These are phyloP conservation scores for Rosa multiflora DNA, from an alignment of 306 rosid genomes.

Conservation along the genomic window DNA sequence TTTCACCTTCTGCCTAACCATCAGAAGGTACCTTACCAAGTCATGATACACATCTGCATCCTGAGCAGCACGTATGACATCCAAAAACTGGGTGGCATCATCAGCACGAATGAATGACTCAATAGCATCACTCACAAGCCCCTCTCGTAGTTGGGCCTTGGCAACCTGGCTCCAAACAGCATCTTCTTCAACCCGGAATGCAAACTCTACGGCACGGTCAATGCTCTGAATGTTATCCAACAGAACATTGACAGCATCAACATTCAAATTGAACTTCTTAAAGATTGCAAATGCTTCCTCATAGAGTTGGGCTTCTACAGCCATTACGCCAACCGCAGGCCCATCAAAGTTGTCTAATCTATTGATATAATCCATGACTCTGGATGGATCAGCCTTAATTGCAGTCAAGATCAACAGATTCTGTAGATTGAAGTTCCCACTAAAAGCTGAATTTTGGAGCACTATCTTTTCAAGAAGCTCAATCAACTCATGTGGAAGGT, in stretches of 20 bases:
- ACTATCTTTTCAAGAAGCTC: constrained; percentile 99
- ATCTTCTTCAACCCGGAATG: constrained; percentile 98
- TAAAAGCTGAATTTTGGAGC: constrained; percentile 98
- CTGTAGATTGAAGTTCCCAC: constrained; percentile 97
- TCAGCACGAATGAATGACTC: constrained; percentile 97
- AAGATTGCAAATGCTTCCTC: constrained; percentile 95
- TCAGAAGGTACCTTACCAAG: constrained; percentile 87
- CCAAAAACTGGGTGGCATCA: constrained; percentile 91
- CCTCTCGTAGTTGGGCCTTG: constrained; percentile 92
- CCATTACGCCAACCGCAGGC: constrained; percentile 97
- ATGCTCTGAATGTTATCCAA: constrained; percentile 82
- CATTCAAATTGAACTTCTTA: constrained; percentile 95
- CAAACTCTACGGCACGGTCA: constrained; percentile 96
- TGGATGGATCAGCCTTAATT: constrained; percentile 92
- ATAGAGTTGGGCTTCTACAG: constrained; percentile 83
- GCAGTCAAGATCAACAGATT: constrained; percentile 94
- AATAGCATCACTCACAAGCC: constrained; percentile 93
- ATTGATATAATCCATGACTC: constrained; percentile 96
- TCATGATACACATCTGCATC: constrained; percentile 78
- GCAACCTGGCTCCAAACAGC: constrained; percentile 99
- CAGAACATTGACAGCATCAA: constrained; percentile 94
- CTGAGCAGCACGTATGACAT: constrained; percentile 85
- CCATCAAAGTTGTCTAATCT: constrained; percentile 97
- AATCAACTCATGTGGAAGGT: constrained; percentile 95
- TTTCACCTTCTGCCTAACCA: constrained; percentile 93